Evolutionary conservation across 257 asterid genomes (phyloP), one percentile per base, ranked within the genome.

Genomic region (Penstemon barbatus): DNA sequence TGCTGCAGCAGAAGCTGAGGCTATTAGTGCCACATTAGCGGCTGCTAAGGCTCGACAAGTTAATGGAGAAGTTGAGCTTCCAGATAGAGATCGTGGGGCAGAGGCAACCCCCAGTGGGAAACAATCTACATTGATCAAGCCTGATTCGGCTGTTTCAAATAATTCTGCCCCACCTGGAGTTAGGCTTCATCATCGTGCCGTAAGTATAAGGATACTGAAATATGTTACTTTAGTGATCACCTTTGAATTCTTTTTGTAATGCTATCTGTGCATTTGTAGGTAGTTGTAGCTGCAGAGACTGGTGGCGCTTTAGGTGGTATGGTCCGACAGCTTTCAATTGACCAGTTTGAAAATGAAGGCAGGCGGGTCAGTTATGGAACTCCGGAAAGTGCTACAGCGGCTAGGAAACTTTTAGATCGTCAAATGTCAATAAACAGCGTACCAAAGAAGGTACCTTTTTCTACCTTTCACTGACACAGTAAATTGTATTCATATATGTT

Each of bases 121-220:
- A 79, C 97, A 89, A 61, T 68, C 96, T 57, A 72, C 85, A 60
- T 66, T 87, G 86, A 84, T 86, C 78, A 95, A 87, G 79, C 98
- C 96, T 60, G 99, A 94, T 74, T 79, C 95, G 74, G 87, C 86
- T 38, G 68, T 78, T 58, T 70, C 85, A 66, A 85, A 78, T 80
- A 84, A 79, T 82, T 87, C 96, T 73, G 68, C 74, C 71, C 90
- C 96, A 36, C 80, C 98, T 75, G 98, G 98, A 67, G 97, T 95
- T 79, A 83, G 98, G 84, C 96, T 95, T 58, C 99, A 95, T 84
- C 99, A 95, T 71, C 97, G 98, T 56, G 99, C 99, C 42, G 99
- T 95, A 19, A 83, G 99, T 87, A 74, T 72, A 63, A 51, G 59
- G 59, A 78, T 76, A 59, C 68, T 63, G 71, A 42, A 44, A 67